These are phyloP conservation scores for Aspergillus pseudoglaucus DNA, from an alignment of 2,329 filamentous ascomycete species.

Conservation along the genomic window DNA sequence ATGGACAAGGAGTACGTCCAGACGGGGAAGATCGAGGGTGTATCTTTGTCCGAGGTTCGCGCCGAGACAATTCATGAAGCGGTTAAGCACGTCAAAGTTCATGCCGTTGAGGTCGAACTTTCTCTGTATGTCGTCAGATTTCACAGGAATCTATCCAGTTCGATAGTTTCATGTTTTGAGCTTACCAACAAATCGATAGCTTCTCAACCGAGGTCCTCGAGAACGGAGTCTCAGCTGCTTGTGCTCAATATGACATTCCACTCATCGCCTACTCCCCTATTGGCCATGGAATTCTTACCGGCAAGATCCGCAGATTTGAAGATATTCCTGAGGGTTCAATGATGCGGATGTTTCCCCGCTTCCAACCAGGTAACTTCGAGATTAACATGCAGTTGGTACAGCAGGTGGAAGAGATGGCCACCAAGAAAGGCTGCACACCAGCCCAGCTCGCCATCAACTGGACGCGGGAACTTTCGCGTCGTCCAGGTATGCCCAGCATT, in stretches of 20 bases:
- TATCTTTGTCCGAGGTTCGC: conserved; percentile 30
- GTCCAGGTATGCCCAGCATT: conserved; percentile 46
- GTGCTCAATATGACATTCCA: conserved; percentile 59
- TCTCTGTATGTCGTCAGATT: conserved; percentile 27
- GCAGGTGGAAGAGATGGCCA: conserved; percentile 53
- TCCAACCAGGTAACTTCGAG: conserved; percentile 56
- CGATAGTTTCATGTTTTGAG: too few relatives aligned
- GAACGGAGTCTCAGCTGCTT: conserved; percentile 45
- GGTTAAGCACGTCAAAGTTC: conserved; percentile 37
- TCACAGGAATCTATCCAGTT: not conserved
- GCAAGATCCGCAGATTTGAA: conserved; percentile 44
- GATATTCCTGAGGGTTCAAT: conserved; percentile 50
- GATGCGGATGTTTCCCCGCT: conserved; percentile 47
- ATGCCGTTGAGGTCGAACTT: conserved; percentile 51
- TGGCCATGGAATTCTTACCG: conserved; percentile 51
- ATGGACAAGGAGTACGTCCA: conserved; percentile 23
- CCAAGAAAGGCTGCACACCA: conserved; percentile 53
- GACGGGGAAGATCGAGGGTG: conserved; percentile 32
- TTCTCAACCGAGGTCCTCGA: conserved; percentile 48
- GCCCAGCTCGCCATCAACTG: conserved; percentile 63
- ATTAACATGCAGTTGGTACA: conserved; percentile 58
- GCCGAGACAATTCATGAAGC: conserved; percentile 27
- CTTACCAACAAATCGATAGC: not conserved
- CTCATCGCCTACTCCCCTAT: conserved; percentile 67
- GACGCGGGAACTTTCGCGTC: conserved; percentile 47